These are phyloP conservation scores for Achaetomiella virescens DNA, from an alignment of 495 filamentous ascomycete genomes.

Conservation along the genomic window DNA sequence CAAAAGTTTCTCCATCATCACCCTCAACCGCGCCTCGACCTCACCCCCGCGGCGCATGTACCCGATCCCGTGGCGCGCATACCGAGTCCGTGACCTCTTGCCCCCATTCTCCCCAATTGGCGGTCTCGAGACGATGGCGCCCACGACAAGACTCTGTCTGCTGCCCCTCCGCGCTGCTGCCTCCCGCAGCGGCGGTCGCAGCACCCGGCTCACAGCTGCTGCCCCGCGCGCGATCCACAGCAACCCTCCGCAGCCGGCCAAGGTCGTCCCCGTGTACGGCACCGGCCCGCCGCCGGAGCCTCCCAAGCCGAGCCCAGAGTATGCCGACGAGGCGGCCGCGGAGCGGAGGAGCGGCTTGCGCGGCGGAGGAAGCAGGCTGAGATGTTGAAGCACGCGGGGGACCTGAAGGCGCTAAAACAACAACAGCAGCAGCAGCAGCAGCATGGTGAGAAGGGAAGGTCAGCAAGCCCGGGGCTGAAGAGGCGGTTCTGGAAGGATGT, in stretches of 20 bases:
- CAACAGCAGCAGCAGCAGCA: background rate
- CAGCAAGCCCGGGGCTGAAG: slow-evolving; percentile 33
- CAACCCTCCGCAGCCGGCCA: slow-evolving; percentile 37
- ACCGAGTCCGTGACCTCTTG: background rate
- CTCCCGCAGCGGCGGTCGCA: background rate
- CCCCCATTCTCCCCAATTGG: background rate
- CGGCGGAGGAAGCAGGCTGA: slow-evolving; percentile 49
- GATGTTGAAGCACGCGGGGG: slow-evolving; percentile 42
- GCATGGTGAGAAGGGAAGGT: background rate
- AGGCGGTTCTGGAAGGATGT: slow-evolving; percentile 84
- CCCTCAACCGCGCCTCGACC: background rate
- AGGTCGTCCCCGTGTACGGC: slow-evolving; percentile 60
- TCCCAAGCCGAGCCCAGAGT: slow-evolving; percentile 8
- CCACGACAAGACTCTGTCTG: slow-evolving; percentile 16
- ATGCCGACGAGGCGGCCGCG: slow-evolving; percentile 26
- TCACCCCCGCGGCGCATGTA: slow-evolving; percentile 4
- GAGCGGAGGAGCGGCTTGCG: slow-evolving; percentile 33
- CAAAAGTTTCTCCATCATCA: slow-evolving; percentile 5
- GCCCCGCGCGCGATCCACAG: slow-evolving; percentile 34
- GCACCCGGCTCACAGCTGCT: background rate
- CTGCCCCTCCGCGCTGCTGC: slow-evolving; percentile 9
- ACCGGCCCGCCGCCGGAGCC: slow-evolving; percentile 79
- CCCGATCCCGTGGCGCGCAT: slow-evolving; percentile 7
- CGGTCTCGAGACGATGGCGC: slow-evolving; percentile 11
- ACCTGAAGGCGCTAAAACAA: slow-evolving; percentile 29